Percentiles rank a stretch among this genome's conserved stretches.
These are phyloP conservation scores for Chondrus crispus DNA, from an alignment of 23 red algal genomes.

Conservation along the genomic window DNA sequence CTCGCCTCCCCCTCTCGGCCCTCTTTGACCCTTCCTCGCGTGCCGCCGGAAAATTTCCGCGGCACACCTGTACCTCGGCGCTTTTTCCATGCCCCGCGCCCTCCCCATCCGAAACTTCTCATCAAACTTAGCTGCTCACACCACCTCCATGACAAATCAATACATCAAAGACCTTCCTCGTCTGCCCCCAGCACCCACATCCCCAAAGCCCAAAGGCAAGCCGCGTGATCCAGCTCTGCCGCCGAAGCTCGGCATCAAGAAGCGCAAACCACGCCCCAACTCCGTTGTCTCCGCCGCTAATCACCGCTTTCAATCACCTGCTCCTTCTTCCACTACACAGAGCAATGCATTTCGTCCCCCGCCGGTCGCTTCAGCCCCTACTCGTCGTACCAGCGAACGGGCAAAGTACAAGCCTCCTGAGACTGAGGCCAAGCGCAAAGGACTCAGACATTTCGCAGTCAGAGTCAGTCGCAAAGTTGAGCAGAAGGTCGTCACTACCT, in stretches of 20 bases:
- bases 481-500: constrained; percentile 81
- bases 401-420: neutral
- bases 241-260: constrained; percentile 46
- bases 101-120: too few relatives aligned
- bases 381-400: neutral
- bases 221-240: neutral
- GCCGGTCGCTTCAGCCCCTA: neutral
- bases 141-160: too few relatives aligned
- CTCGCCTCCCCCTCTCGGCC: too few relatives aligned
- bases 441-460: constrained; percentile 88
- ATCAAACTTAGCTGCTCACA: too few relatives aligned
- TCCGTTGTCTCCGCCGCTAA: constrained; percentile 50
- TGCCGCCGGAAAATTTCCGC: too few relatives aligned
- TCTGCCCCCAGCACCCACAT: neutral
- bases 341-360: neutral
- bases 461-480: constrained; percentile 86
- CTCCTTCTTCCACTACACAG: neutral
- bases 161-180: neutral
- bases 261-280: constrained; percentile 42
- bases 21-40: too few relatives aligned
- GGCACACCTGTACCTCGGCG: too few relatives aligned
- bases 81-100: too few relatives aligned
- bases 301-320: neutral
- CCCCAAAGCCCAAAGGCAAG: neutral
- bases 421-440: constrained; percentile 67